Base-by-base conservation (phyloP, 768 basidiomycete species). In the Xerocomellus amylosporus region DNA sequence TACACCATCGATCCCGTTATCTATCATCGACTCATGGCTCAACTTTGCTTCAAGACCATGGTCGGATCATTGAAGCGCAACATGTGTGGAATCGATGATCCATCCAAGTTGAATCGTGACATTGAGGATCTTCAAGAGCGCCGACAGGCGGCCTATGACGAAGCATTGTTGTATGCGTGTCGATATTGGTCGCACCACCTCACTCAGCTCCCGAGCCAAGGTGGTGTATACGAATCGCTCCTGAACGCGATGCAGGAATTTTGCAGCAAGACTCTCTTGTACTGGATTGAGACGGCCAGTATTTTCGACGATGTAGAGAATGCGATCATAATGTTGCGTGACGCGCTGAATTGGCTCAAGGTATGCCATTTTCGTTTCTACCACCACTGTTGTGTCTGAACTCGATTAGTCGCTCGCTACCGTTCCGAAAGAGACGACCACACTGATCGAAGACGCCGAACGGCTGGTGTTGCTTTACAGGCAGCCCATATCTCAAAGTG, bases 161-260 rank as follows among this genome's bases (percentile, higher is more conserved):
- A 56, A 40, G 54, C 58, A 1, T 26, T 63, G 24, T 4, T 45
- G 6, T 63, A 63, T 30, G 57, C 61, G 3, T 63, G 61, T 59
- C 57, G 55, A 10, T 63, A 51, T 34, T 63, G 62, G 62, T 49
- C 49, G n/a, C 45, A 53, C 17, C 61, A 63, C 36, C 54, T 63
- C 28, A 34, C 40, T 13, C 58, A 54, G n/a, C 46, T 60, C 7
- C 58, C 58, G 28, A 30, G 24, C 24, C 28, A 30, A 36, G 55
- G 49, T 26, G 28, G 42, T 19, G 31, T 43, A 8, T 43, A 58
- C 38, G 57, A 54, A 17, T n/a, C 34, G 8, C 37, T 59, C n/a
- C 28, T 60, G 22, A 8, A 22, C 1, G 41, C 42, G 2, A 53
- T 60, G 52, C 56, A 54, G 17, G 52, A 51, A 4, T 60, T 54